Evolutionary conservation across 306 rosid species (phyloP).

Genomic region (Corylus avellana): DNA sequence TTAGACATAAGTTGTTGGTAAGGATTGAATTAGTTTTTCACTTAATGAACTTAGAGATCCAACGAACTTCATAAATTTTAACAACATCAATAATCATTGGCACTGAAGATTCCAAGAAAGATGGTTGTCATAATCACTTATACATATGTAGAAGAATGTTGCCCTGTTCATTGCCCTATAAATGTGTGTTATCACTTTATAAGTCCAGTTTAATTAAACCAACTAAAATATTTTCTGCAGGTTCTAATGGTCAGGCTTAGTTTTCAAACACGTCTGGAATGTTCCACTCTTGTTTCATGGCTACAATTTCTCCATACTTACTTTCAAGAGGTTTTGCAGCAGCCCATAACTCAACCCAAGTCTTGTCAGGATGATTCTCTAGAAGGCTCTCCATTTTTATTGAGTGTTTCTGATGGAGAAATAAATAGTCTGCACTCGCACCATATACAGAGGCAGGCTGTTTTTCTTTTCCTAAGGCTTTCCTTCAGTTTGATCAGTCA

Average conservation of each 20-base stretch:
- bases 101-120: not conserved
- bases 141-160: not conserved
- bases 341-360: conserved; percentile 39
- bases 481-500: conserved; percentile 53
- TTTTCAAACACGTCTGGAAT: conserved; percentile 41
- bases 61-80: not conserved
- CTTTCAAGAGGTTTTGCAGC: conserved; percentile 57
- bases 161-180: not conserved
- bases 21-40: conserved; percentile 27
- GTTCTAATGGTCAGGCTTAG: conserved; percentile 78
- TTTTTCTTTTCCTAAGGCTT: conserved; percentile 70
- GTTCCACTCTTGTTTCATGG: conserved; percentile 58
- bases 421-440: conserved; percentile 38
- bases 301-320: conserved; percentile 59
- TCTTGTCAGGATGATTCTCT: conserved; percentile 55
- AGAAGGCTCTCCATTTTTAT: conserved; percentile 80
- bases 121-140: not conserved
- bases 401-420: conserved; percentile 53
- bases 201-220: conserved; percentile 4
- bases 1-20: conserved; percentile 89
- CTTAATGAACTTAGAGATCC: not conserved
- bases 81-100: not conserved
- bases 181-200: conserved; percentile 2
- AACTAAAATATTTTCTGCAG: conserved; percentile 44
- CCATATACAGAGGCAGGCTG: conserved; percentile 74